Evolutionary conservation across 805 yeast species (phyloP).

Genomic region (Candida mattraensis): DNA sequence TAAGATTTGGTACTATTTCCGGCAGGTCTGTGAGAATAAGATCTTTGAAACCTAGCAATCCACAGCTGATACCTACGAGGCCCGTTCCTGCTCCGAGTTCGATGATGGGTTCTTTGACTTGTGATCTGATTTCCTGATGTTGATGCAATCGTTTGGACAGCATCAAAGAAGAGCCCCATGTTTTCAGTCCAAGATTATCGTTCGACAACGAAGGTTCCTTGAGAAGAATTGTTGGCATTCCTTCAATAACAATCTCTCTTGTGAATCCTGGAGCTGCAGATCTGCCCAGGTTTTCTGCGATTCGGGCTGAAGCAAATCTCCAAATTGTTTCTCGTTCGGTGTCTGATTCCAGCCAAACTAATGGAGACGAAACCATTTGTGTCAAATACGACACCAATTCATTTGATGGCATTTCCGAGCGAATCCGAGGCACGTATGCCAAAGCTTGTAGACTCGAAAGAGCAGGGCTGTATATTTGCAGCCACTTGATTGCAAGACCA

Average conservation of each 20-base stretch:
- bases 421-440: constrained; percentile 5
- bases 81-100: constrained; percentile 99
- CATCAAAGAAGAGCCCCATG: constrained; percentile 92
- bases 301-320: constrained; percentile 57
- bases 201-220: constrained; percentile 84
- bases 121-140: constrained; percentile 10
- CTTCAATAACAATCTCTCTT: constrained; percentile 47
- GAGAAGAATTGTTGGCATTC: constrained; percentile 44
- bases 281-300: constrained; percentile 82
- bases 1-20: constrained; percentile 70
- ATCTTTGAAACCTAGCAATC: constrained; percentile 45
- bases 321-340: constrained; percentile 42
- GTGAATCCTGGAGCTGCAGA: constrained; percentile 74
- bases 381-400: constrained; percentile 51
- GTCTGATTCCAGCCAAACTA: constrained; percentile 45
- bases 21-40: constrained; percentile 72
- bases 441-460: constrained; percentile 20
- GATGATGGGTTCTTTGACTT: constrained; percentile 40
- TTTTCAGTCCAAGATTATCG: constrained; percentile 86
- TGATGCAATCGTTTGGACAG: constrained; percentile 55
- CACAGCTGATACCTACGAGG: constrained; percentile 73
- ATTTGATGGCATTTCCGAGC: constrained; percentile 5
- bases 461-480: constrained; percentile 36
- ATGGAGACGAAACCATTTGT: constrained; percentile 45
- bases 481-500: constrained; percentile 44